A percentile compares a stretch with the other conserved stretches of the same genome.
These are phyloP conservation scores for Kazachstania sp. DNA, from an alignment of 1,139 yeast species.

Conservation along the genomic window DNA sequence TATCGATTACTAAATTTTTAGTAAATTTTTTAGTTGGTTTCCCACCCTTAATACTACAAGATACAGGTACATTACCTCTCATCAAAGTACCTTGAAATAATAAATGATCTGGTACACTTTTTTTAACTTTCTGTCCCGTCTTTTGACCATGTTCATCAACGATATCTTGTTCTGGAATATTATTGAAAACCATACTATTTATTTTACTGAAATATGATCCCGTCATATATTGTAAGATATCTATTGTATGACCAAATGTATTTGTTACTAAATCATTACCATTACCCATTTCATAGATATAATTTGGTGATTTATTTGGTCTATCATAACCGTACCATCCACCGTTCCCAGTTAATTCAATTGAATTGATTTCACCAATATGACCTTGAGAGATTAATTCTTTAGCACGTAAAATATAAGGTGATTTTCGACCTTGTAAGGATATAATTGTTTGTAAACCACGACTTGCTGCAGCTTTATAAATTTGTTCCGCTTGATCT, in stretches of 20 bases:
- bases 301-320: slow-evolving; percentile 18
- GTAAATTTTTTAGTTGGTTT: slow-evolving; percentile 27
- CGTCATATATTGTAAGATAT: slow-evolving; percentile 23
- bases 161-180: slow-evolving; percentile 21
- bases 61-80: slow-evolving; percentile 24
- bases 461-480: slow-evolving; percentile 17
- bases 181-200: slow-evolving; percentile 23
- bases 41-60: slow-evolving; percentile 26
- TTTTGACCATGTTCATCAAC: slow-evolving; percentile 19
- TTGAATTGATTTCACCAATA: slow-evolving; percentile 24
- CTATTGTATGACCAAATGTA: slow-evolving; percentile 26
- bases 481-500: slow-evolving; percentile 20
- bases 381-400: slow-evolving; percentile 22
- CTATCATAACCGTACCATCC: slow-evolving; percentile 29
- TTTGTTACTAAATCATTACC: slow-evolving; percentile 22
- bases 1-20: slow-evolving; percentile 25
- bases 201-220: slow-evolving; percentile 22
- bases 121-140: slow-evolving; percentile 14
- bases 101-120: slow-evolving; percentile 25
- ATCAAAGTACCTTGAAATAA: slow-evolving; percentile 23
- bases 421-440: slow-evolving; percentile 26
- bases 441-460: slow-evolving; percentile 23
- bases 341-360: slow-evolving; percentile 24
- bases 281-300: slow-evolving; percentile 20
- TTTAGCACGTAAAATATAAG: slow-evolving; percentile 25